Percentiles rank a stretch among this genome's conserved stretches.
phyloP scores from a whole-genome alignment of 2,329 filamentous ascomycete genomes.

The Raffaelea albimanens region DNA sequence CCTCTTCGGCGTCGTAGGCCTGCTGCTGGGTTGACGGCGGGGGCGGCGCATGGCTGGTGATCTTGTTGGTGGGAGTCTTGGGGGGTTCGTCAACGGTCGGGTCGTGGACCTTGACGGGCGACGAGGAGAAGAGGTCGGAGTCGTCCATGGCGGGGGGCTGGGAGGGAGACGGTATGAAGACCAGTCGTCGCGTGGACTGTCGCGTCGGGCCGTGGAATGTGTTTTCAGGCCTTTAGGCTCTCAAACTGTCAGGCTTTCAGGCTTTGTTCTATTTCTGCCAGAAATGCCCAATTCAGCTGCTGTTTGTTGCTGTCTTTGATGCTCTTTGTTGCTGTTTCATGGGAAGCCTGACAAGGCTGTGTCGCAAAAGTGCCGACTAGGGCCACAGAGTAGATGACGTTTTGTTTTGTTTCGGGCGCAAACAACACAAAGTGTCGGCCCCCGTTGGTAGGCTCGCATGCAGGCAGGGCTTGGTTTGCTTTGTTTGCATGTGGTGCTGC shows the following conservation, averaged over 20 bases:
- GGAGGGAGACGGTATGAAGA: background rate
- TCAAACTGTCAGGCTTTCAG: too few species aligned
- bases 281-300: too few species aligned
- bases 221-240: too few species aligned
- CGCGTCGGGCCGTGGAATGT: too few species aligned
- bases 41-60: background rate
- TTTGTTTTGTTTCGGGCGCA: conserved; percentile 3
- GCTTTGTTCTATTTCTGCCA: too few species aligned
- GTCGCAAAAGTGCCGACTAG: too few species aligned
- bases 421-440: too few species aligned
- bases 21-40: conserved; percentile 12
- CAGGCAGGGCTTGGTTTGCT: background rate
- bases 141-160: conserved; percentile 12
- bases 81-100: conserved; percentile 17
- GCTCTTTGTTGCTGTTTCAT: too few species aligned
- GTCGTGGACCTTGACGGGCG: conserved; percentile 9
- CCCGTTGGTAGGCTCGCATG: too few species aligned
- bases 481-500: background rate
- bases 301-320: too few species aligned
- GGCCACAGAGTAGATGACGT: conserved; percentile 3
- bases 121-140: conserved; percentile 16
- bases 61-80: conserved; percentile 6
- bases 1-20: conserved; percentile 51
- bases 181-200: background rate
- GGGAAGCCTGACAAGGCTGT: background rate